Evolutionary conservation across 176 grass and related monocot species (phyloP).

Genomic region (Saccharum spontaneum): DNA sequence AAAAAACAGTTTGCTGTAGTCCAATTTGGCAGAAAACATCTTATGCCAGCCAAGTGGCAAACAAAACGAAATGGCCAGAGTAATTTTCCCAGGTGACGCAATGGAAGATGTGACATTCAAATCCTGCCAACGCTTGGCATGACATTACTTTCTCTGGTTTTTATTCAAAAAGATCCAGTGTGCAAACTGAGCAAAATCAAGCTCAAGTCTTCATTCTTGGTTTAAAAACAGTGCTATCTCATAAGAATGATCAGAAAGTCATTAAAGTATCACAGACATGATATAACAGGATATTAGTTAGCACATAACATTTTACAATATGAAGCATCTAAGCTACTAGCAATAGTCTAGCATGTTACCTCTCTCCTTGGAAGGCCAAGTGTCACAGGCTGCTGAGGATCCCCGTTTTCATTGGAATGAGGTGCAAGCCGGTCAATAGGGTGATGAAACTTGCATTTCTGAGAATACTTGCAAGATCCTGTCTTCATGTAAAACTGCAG

Average conservation of each 20-base stretch:
- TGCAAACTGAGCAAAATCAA: neutral
- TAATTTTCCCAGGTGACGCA: neutral
- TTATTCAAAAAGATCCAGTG: neutral
- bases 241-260: neutral
- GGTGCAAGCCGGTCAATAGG: slow-evolving; percentile 58
- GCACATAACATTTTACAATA: neutral
- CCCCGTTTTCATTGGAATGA: slow-evolving; percentile 12
- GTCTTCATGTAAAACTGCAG: slow-evolving; percentile 98
- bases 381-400: slow-evolving; percentile 42
- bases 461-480: slow-evolving; percentile 70
- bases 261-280: neutral
- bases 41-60: neutral
- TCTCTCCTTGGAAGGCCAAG: slow-evolving; percentile 91
- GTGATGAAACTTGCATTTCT: slow-evolving; percentile 96
- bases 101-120: neutral
- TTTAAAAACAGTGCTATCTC: neutral
- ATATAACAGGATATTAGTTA: neutral
- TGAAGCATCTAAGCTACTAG: neutral
- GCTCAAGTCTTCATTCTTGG: neutral
- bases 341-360: slow-evolving; percentile 40
- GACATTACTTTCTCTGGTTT: neutral
- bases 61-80: neutral
- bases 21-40: neutral
- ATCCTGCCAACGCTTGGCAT: neutral
- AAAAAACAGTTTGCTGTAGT: neutral